A percentile compares a stretch with the other conserved stretches of the same genome.
Evolutionary conservation across 331 rosid genomes (phyloP).

Genomic region (Quercus phellos): DNA sequence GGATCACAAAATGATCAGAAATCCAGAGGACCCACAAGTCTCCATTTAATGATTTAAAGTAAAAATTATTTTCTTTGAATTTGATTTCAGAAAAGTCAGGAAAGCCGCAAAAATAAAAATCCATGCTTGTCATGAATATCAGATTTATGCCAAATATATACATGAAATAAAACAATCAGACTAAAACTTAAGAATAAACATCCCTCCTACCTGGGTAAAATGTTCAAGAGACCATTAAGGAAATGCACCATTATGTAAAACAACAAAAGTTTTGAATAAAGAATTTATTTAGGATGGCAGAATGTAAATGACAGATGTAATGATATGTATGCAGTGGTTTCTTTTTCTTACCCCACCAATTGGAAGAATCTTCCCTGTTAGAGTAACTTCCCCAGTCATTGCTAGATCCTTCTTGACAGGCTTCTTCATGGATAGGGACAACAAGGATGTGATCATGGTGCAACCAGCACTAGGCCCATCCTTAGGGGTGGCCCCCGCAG

Average conservation of each 20-base stretch:
- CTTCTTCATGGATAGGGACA: constrained; percentile 86
- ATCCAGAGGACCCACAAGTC: too few species aligned
- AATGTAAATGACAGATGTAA: neutral
- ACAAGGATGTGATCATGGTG: constrained; percentile 95
- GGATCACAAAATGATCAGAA: neutral
- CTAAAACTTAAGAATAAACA: neutral
- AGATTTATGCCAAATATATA: neutral
- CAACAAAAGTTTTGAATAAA: neutral
- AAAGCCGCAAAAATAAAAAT: neutral
- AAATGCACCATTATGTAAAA: neutral
- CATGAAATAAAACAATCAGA: neutral
- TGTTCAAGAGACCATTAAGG: neutral
- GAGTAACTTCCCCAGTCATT: constrained; percentile 99
- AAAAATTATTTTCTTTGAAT: too few species aligned
- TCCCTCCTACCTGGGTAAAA: neutral
- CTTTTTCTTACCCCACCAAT: constrained; percentile 88
- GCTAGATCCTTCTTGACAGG: constrained; percentile 88
- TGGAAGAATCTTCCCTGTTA: constrained; percentile 95
- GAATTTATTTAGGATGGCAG: neutral
- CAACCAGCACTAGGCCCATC: constrained; percentile 99
- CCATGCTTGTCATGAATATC: neutral
- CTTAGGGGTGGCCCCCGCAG: constrained; percentile 97
- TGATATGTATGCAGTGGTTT: neutral
- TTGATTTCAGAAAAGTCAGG: neutral
- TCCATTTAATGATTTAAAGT: too few species aligned